These are phyloP conservation scores for Herpomyces periplanetae DNA, from an alignment of 2,329 filamentous ascomycete species.

Conservation along the genomic window DNA sequence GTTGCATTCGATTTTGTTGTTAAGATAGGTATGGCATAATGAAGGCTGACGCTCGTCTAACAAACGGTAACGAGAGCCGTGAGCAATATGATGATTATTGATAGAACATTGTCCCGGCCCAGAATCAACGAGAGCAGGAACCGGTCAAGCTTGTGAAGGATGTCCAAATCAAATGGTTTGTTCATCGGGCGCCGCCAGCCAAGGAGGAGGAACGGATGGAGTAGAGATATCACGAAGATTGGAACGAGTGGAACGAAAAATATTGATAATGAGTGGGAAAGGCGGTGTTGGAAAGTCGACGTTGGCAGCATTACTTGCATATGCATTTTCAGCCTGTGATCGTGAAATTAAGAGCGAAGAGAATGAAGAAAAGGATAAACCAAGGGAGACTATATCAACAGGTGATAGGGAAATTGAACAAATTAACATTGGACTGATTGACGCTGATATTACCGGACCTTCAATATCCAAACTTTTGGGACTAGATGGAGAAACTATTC, in stretches of 20 bases:
- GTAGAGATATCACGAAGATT: conserved; percentile 52
- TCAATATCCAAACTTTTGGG: conserved; percentile 98
- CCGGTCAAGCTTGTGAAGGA: conserved; percentile 48
- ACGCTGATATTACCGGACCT: conserved; percentile 86
- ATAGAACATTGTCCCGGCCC: conserved; percentile 70
- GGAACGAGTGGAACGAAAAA: conserved; percentile 47
- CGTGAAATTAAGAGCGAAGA: conserved; percentile 1
- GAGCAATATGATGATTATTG: too few species aligned
- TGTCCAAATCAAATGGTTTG: conserved; percentile 91
- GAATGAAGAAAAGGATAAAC: too few species aligned
- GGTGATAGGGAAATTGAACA: conserved; percentile 10
- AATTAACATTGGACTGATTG: conserved; percentile 64
- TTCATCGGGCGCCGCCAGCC: conserved; percentile 60
- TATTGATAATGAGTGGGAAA: conserved; percentile 69
- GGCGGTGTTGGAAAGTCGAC: conserved; percentile 90
- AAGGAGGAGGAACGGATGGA: conserved; percentile 80
- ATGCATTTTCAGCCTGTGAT: conserved; percentile 55
- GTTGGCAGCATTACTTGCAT: conserved; percentile 50
- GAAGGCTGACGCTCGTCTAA: too few species aligned
- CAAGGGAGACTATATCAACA: too few species aligned
- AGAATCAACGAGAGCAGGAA: conserved; percentile 24
- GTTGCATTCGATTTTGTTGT: too few species aligned
- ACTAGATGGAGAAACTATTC: conserved; percentile 66
- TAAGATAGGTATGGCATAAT: too few species aligned
- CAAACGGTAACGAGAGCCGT: too few species aligned